Base-by-base conservation (phyloP, 2,329 filamentous ascomycete species). In the Ilyonectria destructans region DNA sequence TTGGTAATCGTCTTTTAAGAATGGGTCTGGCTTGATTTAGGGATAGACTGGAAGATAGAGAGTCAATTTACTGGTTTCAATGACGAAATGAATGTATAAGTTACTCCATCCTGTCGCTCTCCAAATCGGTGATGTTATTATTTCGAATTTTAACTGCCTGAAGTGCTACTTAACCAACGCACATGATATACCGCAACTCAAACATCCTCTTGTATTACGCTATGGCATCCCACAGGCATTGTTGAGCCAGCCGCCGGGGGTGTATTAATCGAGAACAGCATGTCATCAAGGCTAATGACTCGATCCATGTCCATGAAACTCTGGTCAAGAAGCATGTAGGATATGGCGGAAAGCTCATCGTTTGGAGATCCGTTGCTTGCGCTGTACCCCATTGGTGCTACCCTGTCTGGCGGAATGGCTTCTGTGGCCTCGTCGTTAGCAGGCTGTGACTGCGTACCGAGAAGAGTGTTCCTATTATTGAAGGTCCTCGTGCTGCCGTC, bases 1-100 rank as follows among this genome's bases (percentile, higher is more conserved):
- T 69, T 65, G 68, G 68, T 0, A 69, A 59, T 26, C 60, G 68
- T 10, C 57, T 69, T 23, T 37, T 69, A 12, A 45, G 65, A 29
- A 68, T 69, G 60, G 68, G 68, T 1, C n/a, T 68, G 23, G 49
- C 15, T 55, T 67, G 31, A 57, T n/a, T 48, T 29, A 15, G 8
- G 6, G 35, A 12, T 10, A 37, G 21, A 40, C n/a, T 33, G 15
- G 29, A 35, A 37, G n/a, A 29, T 35, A 8, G 6, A 33, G 9
- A 33, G 17, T n/a, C 15, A n/a, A n/a, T 29, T 6, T 9, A 29
- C 2, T 5, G 23, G 45, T 9, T 13, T 10, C 19, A 46, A 3
- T 5, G 45, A 6, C 5, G 13, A 9, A 46, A 23, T 9, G 17
- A 21, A 19, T 45, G 6, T 17, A 45, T 10, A 21, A n/a, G n/a